Percentiles rank a stretch among this genome's conserved stretches.
Evolutionary conservation across 1,284 basidiomycete genomes (phyloP).

Genomic region (Bjerkandera adusta): DNA sequence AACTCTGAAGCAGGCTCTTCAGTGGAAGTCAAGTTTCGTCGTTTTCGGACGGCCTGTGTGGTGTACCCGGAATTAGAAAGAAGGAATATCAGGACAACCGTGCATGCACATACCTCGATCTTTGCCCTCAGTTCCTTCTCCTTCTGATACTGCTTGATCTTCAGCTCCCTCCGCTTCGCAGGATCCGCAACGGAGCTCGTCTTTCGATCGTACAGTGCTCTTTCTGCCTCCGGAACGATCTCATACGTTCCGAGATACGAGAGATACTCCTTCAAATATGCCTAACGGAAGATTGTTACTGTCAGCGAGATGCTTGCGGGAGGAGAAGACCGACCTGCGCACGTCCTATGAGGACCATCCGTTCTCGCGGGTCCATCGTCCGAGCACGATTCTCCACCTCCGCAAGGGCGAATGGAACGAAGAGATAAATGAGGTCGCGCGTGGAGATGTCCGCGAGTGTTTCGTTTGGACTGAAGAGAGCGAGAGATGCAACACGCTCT

Average conservation of each 20-base stretch:
- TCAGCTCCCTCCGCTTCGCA: constrained; percentile 72
- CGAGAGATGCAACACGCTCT: constrained; percentile 53
- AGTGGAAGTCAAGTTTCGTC: constrained; percentile 39
- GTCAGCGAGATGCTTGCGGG: constrained; percentile 12
- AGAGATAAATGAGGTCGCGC: constrained; percentile 76
- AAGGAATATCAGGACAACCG: not conserved
- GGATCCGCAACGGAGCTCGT: constrained; percentile 57
- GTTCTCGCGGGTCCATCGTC: constrained; percentile 54
- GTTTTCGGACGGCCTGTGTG: constrained; percentile 51
- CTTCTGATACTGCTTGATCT: constrained; percentile 84
- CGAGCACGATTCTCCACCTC: constrained; percentile 73
- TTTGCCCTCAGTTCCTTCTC: constrained; percentile 76
- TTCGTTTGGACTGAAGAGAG: constrained; percentile 87
- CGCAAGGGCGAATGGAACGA: constrained; percentile 70
- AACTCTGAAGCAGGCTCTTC: constrained; percentile 44
- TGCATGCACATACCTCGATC: constrained; percentile 55
- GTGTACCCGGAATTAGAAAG: not conserved
- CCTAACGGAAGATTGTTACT: constrained; percentile 39
- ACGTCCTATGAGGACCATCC: constrained; percentile 54
- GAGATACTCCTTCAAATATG: constrained; percentile 56
- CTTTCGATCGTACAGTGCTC: constrained; percentile 47
- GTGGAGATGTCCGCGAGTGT: constrained; percentile 83
- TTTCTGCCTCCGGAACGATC: constrained; percentile 65
- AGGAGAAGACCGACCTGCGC: constrained; percentile 53
- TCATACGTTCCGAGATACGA: constrained; percentile 64